Evolutionary conservation across 164 flowering plant species (phyloP), one percentile per base, ranked within the genome.

Genomic region (Annona squamosa): DNA sequence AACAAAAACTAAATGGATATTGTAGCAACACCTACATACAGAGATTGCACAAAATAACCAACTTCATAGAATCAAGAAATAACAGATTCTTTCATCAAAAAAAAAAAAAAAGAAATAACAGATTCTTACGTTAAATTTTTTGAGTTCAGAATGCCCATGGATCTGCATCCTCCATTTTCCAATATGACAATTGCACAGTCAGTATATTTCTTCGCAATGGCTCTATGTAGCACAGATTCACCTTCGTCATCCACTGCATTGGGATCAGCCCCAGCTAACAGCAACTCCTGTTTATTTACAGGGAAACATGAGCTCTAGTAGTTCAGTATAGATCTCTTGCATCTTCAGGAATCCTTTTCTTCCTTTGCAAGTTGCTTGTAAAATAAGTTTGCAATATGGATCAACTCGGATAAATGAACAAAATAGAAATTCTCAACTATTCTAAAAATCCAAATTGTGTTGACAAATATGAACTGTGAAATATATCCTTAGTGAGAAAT

Each of bases 191-290:
- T 71, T 65, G 99, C 97, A 87, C 98, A 96, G 65, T 91, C 98
- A 56, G 97, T 88, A 74, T 87, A 91, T 79, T 90, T 96, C 90
- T 96, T 96, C 66, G 89, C 73, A 77, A 93, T 78, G 66, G 99
- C 99, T 84, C 94, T 85, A 75, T 96, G 99, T 71, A 93, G 87
- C 68, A 96, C 97, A 73, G 97, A 82, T 88, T 96, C 99, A 81
- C 98, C 98, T 83, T 91, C 97, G 82, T 93, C 98, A 79, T 96
- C 98, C 72, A 96, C 85, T 19, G 97, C 95, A 88, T 96, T 93
- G 77, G 98, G 98, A 85, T 96, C 95, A 77, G 97, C 98, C 67
- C 97, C 99, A 70, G 97, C 97, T 81, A 89, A 77, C 7, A 95
- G 82, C 71, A 96, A 84, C 82, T 96, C 99, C 99, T 96, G 86